Base-by-base conservation (phyloP, 306 rosid species). In the Chamaecrista fasciculata region DNA sequence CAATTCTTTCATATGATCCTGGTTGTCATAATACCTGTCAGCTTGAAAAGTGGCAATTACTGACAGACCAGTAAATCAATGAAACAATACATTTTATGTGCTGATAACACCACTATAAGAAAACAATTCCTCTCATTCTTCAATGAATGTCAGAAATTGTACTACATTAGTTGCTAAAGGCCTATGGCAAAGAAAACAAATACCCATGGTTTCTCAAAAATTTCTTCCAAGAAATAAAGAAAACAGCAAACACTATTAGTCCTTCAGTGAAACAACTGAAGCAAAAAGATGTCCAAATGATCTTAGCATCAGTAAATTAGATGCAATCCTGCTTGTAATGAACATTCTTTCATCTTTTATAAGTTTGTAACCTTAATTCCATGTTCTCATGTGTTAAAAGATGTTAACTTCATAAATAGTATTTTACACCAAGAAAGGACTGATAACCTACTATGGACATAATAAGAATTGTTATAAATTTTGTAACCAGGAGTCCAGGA, bases 1-100 rank as follows among this genome's bases (percentile, higher is more conserved):
- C 82, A 94, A 78, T 69, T 94, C 99, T 82, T 85, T 94, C 84
- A 26, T 51, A 86, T 84, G 96, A 85, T 85, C 96, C 56, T 89
- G 87, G 78, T 91, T 86, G 80, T 84, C 95, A 84, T 94, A 94
- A 82, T 94, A 94, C 96, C 99, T 94, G 96, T 74, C 79, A 84
- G 75, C 69, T 73, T 82, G 81, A 77, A 79, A 78, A 42, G 63
- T 60, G 28, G 70, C 63, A 76, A 73, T 84, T 60, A 81, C 82
- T 69, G 71, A 62, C 71, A 78, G 82, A 68, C 43, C 71, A 60
- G 57, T 64, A 73, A 56, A 79, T 57, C 34, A 62, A 61, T 19
- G n/a, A 66, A 34, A 20, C 44, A 26, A 11, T 57, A 55, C 34
- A 24, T 26, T 67, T 43, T 34, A 72, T 52, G 28, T 73, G 55